Base-by-base conservation (phyloP, 2,329 filamentous ascomycete species). In the Fusarium sp. region DNA sequence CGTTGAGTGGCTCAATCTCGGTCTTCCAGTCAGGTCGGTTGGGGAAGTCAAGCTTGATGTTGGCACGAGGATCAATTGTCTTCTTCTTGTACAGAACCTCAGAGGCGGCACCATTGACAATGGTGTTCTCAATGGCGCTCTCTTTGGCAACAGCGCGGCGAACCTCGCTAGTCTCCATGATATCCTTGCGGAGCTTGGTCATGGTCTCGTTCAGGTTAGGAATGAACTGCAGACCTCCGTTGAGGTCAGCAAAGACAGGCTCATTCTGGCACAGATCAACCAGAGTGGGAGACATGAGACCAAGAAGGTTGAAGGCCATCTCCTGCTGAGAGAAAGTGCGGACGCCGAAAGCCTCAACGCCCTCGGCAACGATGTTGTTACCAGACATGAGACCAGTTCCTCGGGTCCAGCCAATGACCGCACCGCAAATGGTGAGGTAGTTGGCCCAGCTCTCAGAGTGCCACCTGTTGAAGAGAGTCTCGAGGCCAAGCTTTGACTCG, bases 261-360 rank as follows among this genome's bases (percentile, higher is more conserved):
- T 98, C 94, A 48, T 90, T 87, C 85, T 99, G 96, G 88, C 96
- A 99, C 47, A 99, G 90, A 81, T 99, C 95, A 76, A 97, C 95
- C 78, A 99, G 93, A 33, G 92, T 89, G 41, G 96, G 95, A 3
- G 95, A 93, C 96, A 99, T 97, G 59, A 99, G 90, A 76, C 96
- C 95, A 48, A 99, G 90, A 75, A 99, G 85, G 85, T 99, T 99
- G 88, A 99, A 99, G 22, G 96, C 96, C 96, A 99, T 99, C 84
- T 99, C 96, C 82, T 97, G 95, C 85, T 98, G 96, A 15, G 95
- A 98, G 88, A 99, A 99, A 8, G 96, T 99, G 78, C 96, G 95
- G 31, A 98, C 96, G 78, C 96, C 96, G 75, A 97, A 96, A 78
- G 93, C 94, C 86, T 99, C 96, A 63, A 99, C 94, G 68, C 95